phyloP scores from a whole-genome alignment of 148 eudicot genomes.

The Rhododendron mucronatum region DNA sequence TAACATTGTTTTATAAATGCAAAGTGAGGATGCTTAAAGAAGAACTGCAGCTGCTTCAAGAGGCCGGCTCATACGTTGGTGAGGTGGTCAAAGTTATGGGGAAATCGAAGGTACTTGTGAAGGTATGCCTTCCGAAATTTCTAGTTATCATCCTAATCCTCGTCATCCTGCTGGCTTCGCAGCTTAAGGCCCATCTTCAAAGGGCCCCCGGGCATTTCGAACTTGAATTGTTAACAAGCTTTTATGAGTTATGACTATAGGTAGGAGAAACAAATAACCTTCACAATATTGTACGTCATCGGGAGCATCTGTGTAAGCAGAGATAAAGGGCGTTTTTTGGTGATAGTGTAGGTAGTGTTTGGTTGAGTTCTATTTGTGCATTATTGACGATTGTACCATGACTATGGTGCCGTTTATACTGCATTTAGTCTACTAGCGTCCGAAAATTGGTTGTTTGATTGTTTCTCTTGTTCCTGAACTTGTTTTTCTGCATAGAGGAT shows the following conservation, averaged over 20 bases:
- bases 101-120: slow-evolving; percentile 48
- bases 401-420: not conserved
- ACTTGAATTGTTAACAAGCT: not conserved
- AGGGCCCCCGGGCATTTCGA: not conserved
- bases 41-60: slow-evolving; percentile 49
- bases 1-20: not conserved
- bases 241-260: not conserved
- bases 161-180: not conserved
- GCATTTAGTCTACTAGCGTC: not conserved
- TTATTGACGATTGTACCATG: not conserved
- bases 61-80: slow-evolving; percentile 57
- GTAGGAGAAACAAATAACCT: not conserved
- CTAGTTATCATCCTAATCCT: not conserved
- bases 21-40: slow-evolving; percentile 53
- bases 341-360: not conserved
- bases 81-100: slow-evolving; percentile 60
- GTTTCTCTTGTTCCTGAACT: not conserved
- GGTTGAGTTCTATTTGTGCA: not conserved
- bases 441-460: not conserved
- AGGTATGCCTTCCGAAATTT: slow-evolving; percentile 22
- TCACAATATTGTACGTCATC: not conserved
- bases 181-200: not conserved
- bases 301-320: not conserved
- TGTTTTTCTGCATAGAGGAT: not conserved
- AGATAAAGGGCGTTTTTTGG: not conserved